Evolutionary conservation across 371 early-diverging fungal species (phyloP), one percentile per base, ranked within the genome.

Genomic region (Batrachochytrium dendrobatidis): DNA sequence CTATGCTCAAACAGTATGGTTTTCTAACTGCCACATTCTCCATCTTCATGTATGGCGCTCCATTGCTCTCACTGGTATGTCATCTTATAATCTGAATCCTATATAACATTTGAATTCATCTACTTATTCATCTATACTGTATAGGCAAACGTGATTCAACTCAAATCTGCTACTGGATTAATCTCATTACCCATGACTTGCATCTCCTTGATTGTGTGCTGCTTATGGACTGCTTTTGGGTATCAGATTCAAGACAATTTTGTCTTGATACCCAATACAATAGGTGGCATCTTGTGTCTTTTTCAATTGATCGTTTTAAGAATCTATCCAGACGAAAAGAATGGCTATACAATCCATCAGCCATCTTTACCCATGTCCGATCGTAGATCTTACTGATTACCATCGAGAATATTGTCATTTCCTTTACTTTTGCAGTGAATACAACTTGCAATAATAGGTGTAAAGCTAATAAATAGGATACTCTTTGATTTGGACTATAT

Each of bases 261-360:
- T 31, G 53, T 59, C 7, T 39, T 53, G 25, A 30, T 59, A 8
- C 60, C 60, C n/a, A 59, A 59, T 32, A 29, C 35, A n/a, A 53
- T 53, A 24, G 60, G 60, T 12, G 20, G 34, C 31, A 20, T 44
- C 25, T 24, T 59, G 26, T 39, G 22, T 6, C n/a, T 53, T 5
- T 10, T 59, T n/a, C 60, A 59, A 30, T 20, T 59, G 39, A 54
- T 35, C n/a, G 39, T 59, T 3, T n/a, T 39, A 12, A n/a, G 15
- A 12, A n/a, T 39, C 39, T 39, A 39, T n/a, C n/a, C n/a, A n/a
- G n/a, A n/a, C n/a, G n/a, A n/a, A n/a, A n/a, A n/a, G n/a, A n/a
- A n/a, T n/a, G n/a, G n/a, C n/a, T n/a, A n/a, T n/a, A n/a, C n/a
- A n/a, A n/a, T n/a, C n/a, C n/a, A n/a, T n/a, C n/a, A n/a, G n/a